phyloP scores from a whole-genome alignment of 75 land plant genomes.

The Sequoiadendron giganteum region DNA sequence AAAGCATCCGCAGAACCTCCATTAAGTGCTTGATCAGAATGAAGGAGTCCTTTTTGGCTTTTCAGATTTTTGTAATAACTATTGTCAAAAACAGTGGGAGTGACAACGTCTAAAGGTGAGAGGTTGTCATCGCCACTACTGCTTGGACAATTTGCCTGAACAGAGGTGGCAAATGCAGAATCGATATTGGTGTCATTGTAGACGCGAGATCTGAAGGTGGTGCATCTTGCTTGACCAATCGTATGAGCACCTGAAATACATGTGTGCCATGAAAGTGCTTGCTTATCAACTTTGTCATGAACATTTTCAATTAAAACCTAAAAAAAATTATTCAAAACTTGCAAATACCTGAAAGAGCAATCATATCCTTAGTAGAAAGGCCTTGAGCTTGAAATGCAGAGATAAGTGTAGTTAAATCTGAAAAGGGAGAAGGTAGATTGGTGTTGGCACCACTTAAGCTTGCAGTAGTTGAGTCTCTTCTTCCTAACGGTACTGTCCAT shows the following conservation, averaged over 20 bases:
- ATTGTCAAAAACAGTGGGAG: slow-evolving; percentile 11
- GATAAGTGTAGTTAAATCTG: slow-evolving; percentile 17
- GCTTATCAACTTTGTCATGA: too few relatives aligned
- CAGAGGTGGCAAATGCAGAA: slow-evolving; percentile 16
- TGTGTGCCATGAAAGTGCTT: too few relatives aligned
- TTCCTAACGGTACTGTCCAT: slow-evolving; percentile 35
- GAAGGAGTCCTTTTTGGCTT: background rate
- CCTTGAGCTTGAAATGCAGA: background rate
- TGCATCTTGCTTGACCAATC: slow-evolving; percentile 48
- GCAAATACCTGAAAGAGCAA: slow-evolving; percentile 18
- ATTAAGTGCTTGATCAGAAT: background rate
- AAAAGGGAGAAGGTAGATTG: slow-evolving; percentile 15
- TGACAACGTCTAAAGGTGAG: background rate
- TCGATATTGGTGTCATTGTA: slow-evolving; percentile 48
- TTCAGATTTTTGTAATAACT: background rate
- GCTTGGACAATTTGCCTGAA: slow-evolving; percentile 35
- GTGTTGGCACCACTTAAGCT: slow-evolving; percentile 22
- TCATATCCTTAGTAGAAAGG: slow-evolving; percentile 17
- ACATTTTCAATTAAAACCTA: too few relatives aligned
- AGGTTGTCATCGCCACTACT: slow-evolving; percentile 4
- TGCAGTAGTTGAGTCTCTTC: slow-evolving; percentile 33
- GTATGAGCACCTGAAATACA: slow-evolving; percentile 47
- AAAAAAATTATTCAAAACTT: background rate
- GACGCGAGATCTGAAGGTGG: slow-evolving; percentile 27
- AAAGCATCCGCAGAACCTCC: background rate